Evolutionary conservation across 1,284 basidiomycete genomes (phyloP).

Genomic region (Pseudozyma hubeiensis): DNA sequence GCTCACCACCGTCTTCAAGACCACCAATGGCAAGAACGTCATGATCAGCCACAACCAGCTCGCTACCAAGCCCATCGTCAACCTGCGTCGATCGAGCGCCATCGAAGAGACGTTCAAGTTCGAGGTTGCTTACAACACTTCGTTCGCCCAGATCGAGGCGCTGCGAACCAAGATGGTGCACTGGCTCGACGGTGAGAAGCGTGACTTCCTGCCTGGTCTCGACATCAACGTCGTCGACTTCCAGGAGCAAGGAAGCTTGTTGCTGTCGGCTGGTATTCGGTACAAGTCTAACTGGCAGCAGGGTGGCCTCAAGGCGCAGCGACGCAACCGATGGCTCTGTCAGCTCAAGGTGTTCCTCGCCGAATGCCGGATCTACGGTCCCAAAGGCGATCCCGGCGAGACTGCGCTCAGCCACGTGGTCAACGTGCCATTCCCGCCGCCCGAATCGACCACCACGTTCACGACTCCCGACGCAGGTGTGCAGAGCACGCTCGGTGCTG

Average conservation of each 20-base stretch:
- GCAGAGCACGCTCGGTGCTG: constrained; percentile 32
- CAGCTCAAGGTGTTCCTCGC: constrained; percentile 80
- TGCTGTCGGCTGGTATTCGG: constrained; percentile 83
- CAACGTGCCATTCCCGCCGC: constrained; percentile 40
- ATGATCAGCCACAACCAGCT: constrained; percentile 49
- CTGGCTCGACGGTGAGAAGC: constrained; percentile 75
- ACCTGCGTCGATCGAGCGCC: constrained; percentile 77
- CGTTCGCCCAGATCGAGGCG: constrained; percentile 83
- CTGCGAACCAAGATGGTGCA: constrained; percentile 83
- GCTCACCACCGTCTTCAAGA: constrained; percentile 74
- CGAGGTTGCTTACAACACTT: constrained; percentile 82
- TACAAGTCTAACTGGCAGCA: constrained; percentile 87
- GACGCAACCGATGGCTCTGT: constrained; percentile 91
- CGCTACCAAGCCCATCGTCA: constrained; percentile 73
- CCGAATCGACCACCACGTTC: constrained; percentile 19
- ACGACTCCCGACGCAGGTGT: constrained; percentile 37
- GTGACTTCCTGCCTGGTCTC: constrained; percentile 66
- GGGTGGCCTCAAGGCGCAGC: constrained; percentile 78
- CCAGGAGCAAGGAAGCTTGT: constrained; percentile 82
- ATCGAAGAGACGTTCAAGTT: constrained; percentile 83
- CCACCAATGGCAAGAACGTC: constrained; percentile 44
- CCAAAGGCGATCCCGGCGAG: constrained; percentile 72
- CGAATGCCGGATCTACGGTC: constrained; percentile 81
- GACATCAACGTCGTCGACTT: constrained; percentile 75
- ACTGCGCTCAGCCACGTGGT: constrained; percentile 29